phyloP scores from a whole-genome alignment of 306 rosid genomes.

The Nissolia schottii region DNA sequence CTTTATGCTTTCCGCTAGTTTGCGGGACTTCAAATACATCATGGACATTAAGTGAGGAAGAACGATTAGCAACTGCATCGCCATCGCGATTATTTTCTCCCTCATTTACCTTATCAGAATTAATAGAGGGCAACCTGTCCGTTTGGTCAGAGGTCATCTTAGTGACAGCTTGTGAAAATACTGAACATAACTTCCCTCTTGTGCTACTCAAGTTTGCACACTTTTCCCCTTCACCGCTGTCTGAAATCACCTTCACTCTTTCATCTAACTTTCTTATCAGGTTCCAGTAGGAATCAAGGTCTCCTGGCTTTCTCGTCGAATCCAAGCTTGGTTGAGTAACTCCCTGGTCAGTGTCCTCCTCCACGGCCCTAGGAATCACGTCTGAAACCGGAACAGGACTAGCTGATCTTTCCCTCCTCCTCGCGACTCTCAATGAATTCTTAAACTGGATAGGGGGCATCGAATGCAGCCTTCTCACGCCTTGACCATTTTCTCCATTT shows the following conservation, averaged over 20 bases:
- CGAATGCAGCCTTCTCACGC: constrained; percentile 55
- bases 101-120: constrained; percentile 22
- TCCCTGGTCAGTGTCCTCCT: constrained; percentile 34
- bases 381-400: constrained; percentile 30
- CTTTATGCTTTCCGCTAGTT: constrained; percentile 22
- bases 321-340: constrained; percentile 27
- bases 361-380: constrained; percentile 15
- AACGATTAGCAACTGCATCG: constrained; percentile 20
- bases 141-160: constrained; percentile 8
- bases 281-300: constrained; percentile 47
- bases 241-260: constrained; percentile 62
- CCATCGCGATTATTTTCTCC: constrained; percentile 5
- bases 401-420: constrained; percentile 36
- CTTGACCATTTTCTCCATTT: constrained; percentile 32
- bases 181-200: constrained; percentile 33
- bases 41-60: constrained; percentile 37
- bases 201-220: constrained; percentile 20
- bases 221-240: constrained; percentile 36
- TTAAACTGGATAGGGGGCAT: constrained; percentile 46
- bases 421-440: constrained; percentile 23
- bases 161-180: constrained; percentile 23
- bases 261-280: constrained; percentile 55
- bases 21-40: constrained; percentile 74
- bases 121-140: constrained; percentile 16
- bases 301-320: constrained; percentile 26